Conservation (phyloP, 106 monocot species). For the Platanthera guangdongensis region DNA sequence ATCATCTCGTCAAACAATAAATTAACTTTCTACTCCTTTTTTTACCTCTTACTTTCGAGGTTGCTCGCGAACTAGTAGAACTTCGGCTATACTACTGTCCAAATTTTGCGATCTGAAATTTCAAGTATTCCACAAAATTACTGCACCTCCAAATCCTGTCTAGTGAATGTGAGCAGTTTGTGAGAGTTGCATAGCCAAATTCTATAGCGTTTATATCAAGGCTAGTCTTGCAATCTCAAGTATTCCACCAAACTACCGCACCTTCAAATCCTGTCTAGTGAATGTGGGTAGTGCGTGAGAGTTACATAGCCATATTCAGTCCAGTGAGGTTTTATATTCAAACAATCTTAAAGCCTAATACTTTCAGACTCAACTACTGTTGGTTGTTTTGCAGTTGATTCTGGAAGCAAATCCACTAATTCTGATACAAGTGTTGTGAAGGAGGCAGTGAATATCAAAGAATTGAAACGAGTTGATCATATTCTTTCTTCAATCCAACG, state of each 20-base stretch:
- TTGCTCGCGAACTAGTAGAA: too few relatives aligned
- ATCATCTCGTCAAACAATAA: too few relatives aligned
- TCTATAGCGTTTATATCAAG: too few relatives aligned
- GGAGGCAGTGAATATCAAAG: slow-evolving; percentile 77
- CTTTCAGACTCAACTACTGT: neutral
- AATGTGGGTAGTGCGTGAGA: neutral
- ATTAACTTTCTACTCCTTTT: too few relatives aligned
- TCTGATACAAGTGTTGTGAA: slow-evolving; percentile 56
- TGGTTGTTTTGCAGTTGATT: slow-evolving; percentile 44
- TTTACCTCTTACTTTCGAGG: too few relatives aligned
- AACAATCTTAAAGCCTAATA: neutral
- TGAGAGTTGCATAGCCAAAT: too few relatives aligned
- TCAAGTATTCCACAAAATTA: neutral
- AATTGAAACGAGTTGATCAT: slow-evolving; percentile 92
- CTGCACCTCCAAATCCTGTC: neutral
- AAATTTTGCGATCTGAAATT: too few relatives aligned
- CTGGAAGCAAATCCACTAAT: slow-evolving; percentile 44
- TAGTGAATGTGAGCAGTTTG: neutral
- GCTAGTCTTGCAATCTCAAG: too few relatives aligned
- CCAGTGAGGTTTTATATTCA: neutral
- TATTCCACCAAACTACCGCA: neutral
- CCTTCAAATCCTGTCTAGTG: neutral
- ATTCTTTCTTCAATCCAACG: slow-evolving; percentile 70
- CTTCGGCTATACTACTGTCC: too few relatives aligned
- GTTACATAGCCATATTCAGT: neutral